These are phyloP conservation scores for Myrica gale DNA, from an alignment of 306 rosid species.

Conservation along the genomic window DNA sequence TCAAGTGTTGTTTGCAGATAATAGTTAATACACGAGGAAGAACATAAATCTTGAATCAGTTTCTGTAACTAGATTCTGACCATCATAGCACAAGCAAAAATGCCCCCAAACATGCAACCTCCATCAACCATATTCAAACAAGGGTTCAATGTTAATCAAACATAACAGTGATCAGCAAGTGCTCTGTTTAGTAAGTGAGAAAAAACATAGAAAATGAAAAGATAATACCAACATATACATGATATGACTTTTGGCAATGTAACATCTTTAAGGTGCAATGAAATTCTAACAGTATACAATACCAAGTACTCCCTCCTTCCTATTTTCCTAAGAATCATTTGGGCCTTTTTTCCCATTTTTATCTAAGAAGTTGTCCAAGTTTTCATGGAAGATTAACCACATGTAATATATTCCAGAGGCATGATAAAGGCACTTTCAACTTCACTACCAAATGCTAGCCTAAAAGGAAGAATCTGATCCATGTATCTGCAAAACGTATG, in stretches of 20 bases:
- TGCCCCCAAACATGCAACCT: too few relatives aligned
- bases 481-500: too few relatives aligned
- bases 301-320: background rate
- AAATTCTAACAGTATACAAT: background rate
- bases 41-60: background rate
- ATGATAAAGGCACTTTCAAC: background rate
- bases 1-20: background rate
- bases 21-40: background rate
- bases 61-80: too few relatives aligned
- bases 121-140: too few relatives aligned
- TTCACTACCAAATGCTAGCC: too few relatives aligned
- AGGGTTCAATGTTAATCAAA: too few relatives aligned
- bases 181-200: too few relatives aligned
- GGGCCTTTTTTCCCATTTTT: background rate
- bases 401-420: background rate
- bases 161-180: too few relatives aligned
- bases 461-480: too few relatives aligned
- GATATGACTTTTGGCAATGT: background rate
- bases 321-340: background rate
- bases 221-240: background rate
- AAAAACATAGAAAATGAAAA: conserved; percentile 5
- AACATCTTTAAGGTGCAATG: background rate
- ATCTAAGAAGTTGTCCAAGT: background rate
- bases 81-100: too few relatives aligned
- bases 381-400: background rate